phyloP scores from a whole-genome alignment of 139 green algal species.

The Volvox africanus region DNA sequence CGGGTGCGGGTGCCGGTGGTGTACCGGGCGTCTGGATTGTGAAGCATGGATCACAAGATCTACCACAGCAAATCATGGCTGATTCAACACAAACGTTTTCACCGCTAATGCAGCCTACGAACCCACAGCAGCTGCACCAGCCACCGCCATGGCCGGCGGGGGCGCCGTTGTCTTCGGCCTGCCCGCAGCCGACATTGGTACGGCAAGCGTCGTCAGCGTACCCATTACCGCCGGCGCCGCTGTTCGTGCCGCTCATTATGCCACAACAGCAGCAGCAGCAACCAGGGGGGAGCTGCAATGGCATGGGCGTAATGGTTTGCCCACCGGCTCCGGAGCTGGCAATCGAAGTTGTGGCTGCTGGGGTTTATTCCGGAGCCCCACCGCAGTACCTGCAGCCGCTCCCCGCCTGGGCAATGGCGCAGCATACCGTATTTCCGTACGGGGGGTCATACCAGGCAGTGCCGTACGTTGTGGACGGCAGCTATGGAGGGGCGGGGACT shows the following conservation, averaged over 20 bases:
- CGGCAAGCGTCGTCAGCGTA: background rate
- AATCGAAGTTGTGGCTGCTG: no score
- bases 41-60: background rate
- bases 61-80: background rate
- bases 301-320: background rate
- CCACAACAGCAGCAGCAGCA: background rate
- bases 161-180: background rate
- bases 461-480: no score
- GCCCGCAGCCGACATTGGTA: background rate
- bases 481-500: no score
- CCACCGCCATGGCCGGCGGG: background rate
- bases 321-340: background rate
- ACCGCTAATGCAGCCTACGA: background rate
- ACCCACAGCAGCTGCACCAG: background rate
- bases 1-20: background rate
- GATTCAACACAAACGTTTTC: background rate
- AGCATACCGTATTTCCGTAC: no score
- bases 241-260: background rate
- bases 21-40: background rate
- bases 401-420: no score
- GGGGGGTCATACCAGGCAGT: no score
- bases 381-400: no score
- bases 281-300: slow-evolving; percentile 13
- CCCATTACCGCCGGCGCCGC: background rate
- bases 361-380: no score